A percentile compares a stretch with the other conserved stretches of the same genome.
These are phyloP conservation scores for Cyclotella cryptica DNA, from an alignment of 108 stramenopile species.

Conservation along the genomic window DNA sequence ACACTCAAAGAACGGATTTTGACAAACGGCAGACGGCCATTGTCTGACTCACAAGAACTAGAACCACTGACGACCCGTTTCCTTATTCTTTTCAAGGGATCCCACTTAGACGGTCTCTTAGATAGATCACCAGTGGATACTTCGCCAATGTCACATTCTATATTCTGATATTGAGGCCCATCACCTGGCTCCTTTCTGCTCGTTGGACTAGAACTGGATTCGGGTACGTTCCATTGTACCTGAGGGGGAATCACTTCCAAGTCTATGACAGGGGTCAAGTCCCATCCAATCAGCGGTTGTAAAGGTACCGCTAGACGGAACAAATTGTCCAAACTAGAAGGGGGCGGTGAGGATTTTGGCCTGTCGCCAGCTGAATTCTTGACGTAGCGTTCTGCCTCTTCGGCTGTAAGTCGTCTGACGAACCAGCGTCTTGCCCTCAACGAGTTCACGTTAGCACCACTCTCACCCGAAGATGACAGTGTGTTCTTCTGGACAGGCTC, in stretches of 20 bases:
- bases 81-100: constrained; percentile 12
- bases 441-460: not conserved
- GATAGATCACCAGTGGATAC: not conserved
- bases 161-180: not conserved
- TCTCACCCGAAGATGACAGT: not conserved
- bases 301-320: constrained; percentile 56
- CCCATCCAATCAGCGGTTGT: constrained; percentile 54
- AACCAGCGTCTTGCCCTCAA: constrained; percentile 39
- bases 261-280: constrained; percentile 58
- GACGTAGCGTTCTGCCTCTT: constrained; percentile 35
- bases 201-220: not conserved
- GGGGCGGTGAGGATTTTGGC: not conserved
- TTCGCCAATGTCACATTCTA: constrained; percentile 1
- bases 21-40: constrained; percentile 17
- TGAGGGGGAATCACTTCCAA: constrained; percentile 54
- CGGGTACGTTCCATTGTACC: not conserved
- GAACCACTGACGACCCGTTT: constrained; percentile 9
- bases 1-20: constrained; percentile 55
- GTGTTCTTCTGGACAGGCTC: not conserved
- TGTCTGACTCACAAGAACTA: not conserved
- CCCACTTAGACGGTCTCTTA: constrained; percentile 2
- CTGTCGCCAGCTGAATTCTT: not conserved
- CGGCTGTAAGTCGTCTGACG: constrained; percentile 39
- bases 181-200: not conserved
- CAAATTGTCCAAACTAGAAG: constrained; percentile 38